Base-by-base conservation (phyloP, 129 eudicot genomes). In the Pulicaria dysenterica region DNA sequence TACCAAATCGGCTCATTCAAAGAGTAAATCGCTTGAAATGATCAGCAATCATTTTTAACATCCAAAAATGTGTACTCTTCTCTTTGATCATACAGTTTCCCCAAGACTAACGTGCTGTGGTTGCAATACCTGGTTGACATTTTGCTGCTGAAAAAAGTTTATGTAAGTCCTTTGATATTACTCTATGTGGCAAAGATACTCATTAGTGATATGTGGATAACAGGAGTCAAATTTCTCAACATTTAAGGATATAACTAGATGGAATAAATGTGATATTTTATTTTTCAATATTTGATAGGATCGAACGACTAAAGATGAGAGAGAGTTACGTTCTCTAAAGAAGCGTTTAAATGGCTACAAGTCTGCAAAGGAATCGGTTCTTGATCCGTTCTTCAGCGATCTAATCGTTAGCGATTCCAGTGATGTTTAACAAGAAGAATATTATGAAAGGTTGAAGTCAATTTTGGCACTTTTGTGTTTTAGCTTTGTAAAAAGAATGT, bases 51-150 rank as follows among this genome's bases (percentile, higher is more conserved):
- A 11, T 24, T 24, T 24, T 24, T 24, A 24, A 24, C 2, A 24
- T 2, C 31, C 34, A 31, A 17, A 41, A 44, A 5, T 54, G 74
- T 63, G 9, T 14, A 63, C 39, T 9, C 63, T 72, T 73, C 37
- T 65, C 46, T 44, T 69, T 73, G 60, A 64, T 70, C 53, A 48
- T 75, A 70, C 95, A 95, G 99, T 77, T 90, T 88, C 81, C 99
- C 91, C 16, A 95, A 84, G 92, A 95, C 99, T 16, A 95, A 95
- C 38, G 96, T 90, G 82, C 60, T 90, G 70, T 90, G 99, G 99
- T 75, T 95, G 81, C 97, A 88, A 64, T 95, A 95, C 79, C 73
- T 95, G 85, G 91, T 95, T 17, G 97, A 95, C 80, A 85, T 95
- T 51, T 77, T 95, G 87, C 89, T 90, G 40, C 58, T 77, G 39